Evolutionary conservation across 1,139 yeast species (phyloP), one percentile per base, ranked within the genome.

Genomic region (Pichia sp.): DNA sequence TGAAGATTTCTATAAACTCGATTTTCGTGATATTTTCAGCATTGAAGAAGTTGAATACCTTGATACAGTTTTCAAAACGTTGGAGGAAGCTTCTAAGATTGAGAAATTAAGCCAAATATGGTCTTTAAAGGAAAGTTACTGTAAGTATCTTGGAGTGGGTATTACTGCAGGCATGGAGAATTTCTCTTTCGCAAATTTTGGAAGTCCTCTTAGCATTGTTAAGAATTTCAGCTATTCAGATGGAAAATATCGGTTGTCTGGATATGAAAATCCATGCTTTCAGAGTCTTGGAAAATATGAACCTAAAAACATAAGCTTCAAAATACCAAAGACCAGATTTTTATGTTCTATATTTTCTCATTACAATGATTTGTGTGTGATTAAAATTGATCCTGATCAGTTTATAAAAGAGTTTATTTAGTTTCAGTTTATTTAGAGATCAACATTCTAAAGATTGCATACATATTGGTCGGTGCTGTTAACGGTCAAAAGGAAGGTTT

Each of bases 71-170:
- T 33, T 50, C 11, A 33, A 38, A 27, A 28, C 36, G n/a, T 37
- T 51, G 4, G 29, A 36, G 11, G 42, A 44, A 4, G 43, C 40
- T 1, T 45, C 43, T 2, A 55, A 57, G 51, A 36, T 47, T 38
- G 28, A 52, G 56, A 3, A 78, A 73, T 57, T 61, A n/a, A 49
- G 56, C 33, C 77, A 75, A 43, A 67, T 73, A 33, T 84, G 92
- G 94, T 81, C 92, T 0, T 58, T 83, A 45, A 84, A 84, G 55
- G 94, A 84, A 57, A 75, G 85, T 33, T 81, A 77, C 52, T 72
- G 82, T 3, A 84, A 83, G 54, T 70, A 69, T 29, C 52, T 73
- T 5, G 92, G 92, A 0, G 62, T 70, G 26, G 92, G 94, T 0
- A 62, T 83, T 29, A 75, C 79, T 50, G 64, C 72, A 23, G 79